Evolutionary conservation across 306 rosid genomes (phyloP).

Genomic region (Sechiopsis laciniata): DNA sequence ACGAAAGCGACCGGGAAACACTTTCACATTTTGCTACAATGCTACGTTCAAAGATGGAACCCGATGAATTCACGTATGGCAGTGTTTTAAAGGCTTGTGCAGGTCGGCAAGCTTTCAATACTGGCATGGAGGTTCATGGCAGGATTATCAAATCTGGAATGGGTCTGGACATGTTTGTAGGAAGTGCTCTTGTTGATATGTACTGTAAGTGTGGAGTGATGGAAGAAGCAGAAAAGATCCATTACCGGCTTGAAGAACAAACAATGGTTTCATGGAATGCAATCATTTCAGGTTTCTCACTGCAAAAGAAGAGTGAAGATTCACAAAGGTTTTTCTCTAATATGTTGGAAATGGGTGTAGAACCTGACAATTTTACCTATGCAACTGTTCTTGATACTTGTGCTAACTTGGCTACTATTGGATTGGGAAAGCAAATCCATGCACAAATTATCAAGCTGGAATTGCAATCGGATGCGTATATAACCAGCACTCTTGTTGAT

Average conservation of each 20-base stretch:
- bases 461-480: slow-evolving; percentile 58
- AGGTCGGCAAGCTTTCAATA: slow-evolving; percentile 47
- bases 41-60: slow-evolving; percentile 64
- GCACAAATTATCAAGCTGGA: slow-evolving; percentile 65
- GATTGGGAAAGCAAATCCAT: slow-evolving; percentile 85
- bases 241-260: slow-evolving; percentile 45
- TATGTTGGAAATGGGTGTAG: slow-evolving; percentile 60
- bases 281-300: slow-evolving; percentile 74
- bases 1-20: slow-evolving; percentile 42
- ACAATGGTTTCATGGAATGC: slow-evolving; percentile 80
- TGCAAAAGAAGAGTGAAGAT: slow-evolving; percentile 58
- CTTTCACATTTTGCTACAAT: slow-evolving; percentile 59
- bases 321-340: slow-evolving; percentile 61
- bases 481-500: slow-evolving; percentile 77
- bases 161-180: slow-evolving; percentile 61
- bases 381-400: slow-evolving; percentile 77
- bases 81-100: slow-evolving; percentile 77
- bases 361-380: slow-evolving; percentile 76
- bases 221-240: slow-evolving; percentile 74
- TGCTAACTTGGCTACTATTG: slow-evolving; percentile 74
- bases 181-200: slow-evolving; percentile 78
- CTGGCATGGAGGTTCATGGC: slow-evolving; percentile 75
- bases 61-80: slow-evolving; percentile 76
- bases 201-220: slow-evolving; percentile 76
- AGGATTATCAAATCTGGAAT: slow-evolving; percentile 61